Evolutionary conservation across 768 basidiomycete species (phyloP).

Genomic region (Termitomyces sp.): DNA sequence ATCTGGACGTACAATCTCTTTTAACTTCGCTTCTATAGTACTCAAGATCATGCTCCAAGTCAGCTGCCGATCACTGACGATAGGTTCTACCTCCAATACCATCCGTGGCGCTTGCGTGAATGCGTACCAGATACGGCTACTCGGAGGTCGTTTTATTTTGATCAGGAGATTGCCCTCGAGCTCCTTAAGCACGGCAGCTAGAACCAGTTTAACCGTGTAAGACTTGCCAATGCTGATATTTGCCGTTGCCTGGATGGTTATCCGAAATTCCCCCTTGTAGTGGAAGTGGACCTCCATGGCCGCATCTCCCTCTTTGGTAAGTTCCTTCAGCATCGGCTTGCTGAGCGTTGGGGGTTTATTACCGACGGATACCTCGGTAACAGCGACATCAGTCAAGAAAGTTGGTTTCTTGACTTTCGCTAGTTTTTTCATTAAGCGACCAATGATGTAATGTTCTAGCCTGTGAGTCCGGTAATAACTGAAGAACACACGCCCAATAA

Average conservation of each 20-base stretch:
- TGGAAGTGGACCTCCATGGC: conserved; percentile 79
- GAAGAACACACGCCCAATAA: conserved; percentile 90
- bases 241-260: conserved; percentile 86
- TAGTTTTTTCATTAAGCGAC: conserved; percentile 88
- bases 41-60: conserved; percentile 90
- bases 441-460: conserved; percentile 82
- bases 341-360: conserved; percentile 79
- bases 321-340: conserved; percentile 98
- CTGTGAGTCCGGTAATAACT: conserved; percentile 80
- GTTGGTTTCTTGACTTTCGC: conserved; percentile 85
- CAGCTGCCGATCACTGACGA: conserved; percentile 91
- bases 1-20: conserved; percentile 67
- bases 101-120: conserved; percentile 89
- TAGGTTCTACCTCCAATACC: conserved; percentile 85
- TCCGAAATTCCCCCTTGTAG: conserved; percentile 84
- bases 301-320: conserved; percentile 91
- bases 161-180: conserved; percentile 88
- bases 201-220: conserved; percentile 83
- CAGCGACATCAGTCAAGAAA: conserved; percentile 79
- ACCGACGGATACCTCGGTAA: conserved; percentile 88
- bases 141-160: conserved; percentile 91
- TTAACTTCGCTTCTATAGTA: conserved; percentile 83
- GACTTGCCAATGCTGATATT: conserved; percentile 85
- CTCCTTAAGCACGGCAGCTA: conserved; percentile 84
- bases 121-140: conserved; percentile 92